A percentile compares a stretch with the other conserved stretches of the same genome.
Evolutionary conservation across 371 early-diverging fungal species (phyloP).

Genomic region (Cokeromyces recurvatus): DNA sequence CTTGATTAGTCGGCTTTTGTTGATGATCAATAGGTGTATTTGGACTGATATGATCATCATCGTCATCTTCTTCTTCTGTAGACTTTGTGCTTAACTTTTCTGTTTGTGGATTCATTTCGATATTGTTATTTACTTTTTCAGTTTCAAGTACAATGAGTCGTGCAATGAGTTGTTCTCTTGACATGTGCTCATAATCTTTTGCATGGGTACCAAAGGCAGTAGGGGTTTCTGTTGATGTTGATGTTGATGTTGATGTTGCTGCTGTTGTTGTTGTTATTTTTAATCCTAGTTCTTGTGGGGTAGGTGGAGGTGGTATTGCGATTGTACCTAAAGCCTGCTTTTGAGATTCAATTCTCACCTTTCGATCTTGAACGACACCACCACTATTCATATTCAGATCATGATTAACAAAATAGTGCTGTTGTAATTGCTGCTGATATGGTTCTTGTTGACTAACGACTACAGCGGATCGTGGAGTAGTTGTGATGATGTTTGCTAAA

Average conservation of each 20-base stretch:
- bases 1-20: background rate
- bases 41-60: conserved; percentile 5
- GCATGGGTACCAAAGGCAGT: conserved; percentile 1
- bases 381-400: too few relatives aligned
- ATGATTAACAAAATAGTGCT: background rate
- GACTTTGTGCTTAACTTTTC: background rate
- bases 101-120: too few relatives aligned
- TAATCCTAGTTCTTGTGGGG: conserved; percentile 31
- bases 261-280: conserved; percentile 1
- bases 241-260: background rate
- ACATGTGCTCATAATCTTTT: conserved; percentile 19
- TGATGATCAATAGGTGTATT: background rate
- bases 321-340: conserved; percentile 18
- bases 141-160: conserved; percentile 17
- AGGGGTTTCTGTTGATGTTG: background rate
- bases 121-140: conserved; percentile 2
- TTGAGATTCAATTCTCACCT: conserved; percentile 15
- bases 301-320: conserved; percentile 30
- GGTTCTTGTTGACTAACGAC: background rate
- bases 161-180: conserved; percentile 21
- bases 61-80: conserved; percentile 6
- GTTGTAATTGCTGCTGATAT: background rate
- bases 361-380: conserved; percentile 3
- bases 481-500: background rate
- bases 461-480: conserved; percentile 18